These are phyloP conservation scores for Gynochthodes officinalis DNA, from an alignment of 257 asterid genomes.

Conservation along the genomic window DNA sequence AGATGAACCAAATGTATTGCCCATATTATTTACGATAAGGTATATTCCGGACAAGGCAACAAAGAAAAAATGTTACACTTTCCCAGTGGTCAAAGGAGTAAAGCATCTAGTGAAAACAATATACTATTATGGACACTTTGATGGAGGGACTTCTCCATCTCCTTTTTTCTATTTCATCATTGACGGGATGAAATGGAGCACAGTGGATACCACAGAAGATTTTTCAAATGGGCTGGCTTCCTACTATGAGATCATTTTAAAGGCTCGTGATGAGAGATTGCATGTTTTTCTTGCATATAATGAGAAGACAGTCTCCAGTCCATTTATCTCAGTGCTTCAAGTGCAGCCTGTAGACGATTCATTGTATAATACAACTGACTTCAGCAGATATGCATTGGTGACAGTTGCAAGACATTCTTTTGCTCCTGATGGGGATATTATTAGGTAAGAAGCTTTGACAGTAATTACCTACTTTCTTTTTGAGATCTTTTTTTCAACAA, in stretches of 20 bases:
- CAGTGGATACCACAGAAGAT: slow-evolving; percentile 73
- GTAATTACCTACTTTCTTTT: neutral
- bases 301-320: slow-evolving; percentile 49
- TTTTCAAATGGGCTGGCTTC: slow-evolving; percentile 55
- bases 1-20: slow-evolving; percentile 41
- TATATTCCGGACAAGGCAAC: slow-evolving; percentile 51
- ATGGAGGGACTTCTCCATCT: slow-evolving; percentile 72
- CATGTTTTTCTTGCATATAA: slow-evolving; percentile 74
- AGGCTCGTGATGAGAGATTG: slow-evolving; percentile 46
- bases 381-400: slow-evolving; percentile 41
- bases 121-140: slow-evolving; percentile 76
- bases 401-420: slow-evolving; percentile 60
- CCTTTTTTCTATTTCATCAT: slow-evolving; percentile 88
- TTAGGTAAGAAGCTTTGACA: slow-evolving; percentile 41
- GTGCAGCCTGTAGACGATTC: slow-evolving; percentile 48
- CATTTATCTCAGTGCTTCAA: slow-evolving; percentile 78
- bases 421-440: slow-evolving; percentile 44
- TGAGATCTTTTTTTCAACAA: neutral
- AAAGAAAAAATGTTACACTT: slow-evolving; percentile 53
- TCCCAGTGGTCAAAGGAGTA: slow-evolving; percentile 57
- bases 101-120: slow-evolving; percentile 55
- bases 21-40: slow-evolving; percentile 48
- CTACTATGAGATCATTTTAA: slow-evolving; percentile 64
- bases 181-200: slow-evolving; percentile 76
- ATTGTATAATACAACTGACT: slow-evolving; percentile 65